Evolutionary conservation across 2,329 filamentous ascomycete species (phyloP), one percentile per base, ranked within the genome.

Genomic region (Venturia nashicola): DNA sequence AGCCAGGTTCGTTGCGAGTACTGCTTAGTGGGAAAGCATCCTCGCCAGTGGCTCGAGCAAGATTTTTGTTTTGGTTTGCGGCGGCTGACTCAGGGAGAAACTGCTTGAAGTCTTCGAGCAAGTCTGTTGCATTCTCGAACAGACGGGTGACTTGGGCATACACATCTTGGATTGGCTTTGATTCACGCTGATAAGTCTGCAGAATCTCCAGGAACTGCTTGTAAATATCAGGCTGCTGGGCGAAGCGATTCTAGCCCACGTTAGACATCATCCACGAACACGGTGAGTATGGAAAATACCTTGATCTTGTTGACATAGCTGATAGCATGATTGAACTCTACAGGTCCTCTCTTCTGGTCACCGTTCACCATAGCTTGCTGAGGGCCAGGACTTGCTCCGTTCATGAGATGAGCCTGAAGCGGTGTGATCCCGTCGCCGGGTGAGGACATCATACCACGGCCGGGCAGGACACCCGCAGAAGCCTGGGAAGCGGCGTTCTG

Each of bases 271-370:
- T 34, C 20, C 16, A 34, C 36, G 14, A 63, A 12, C 16, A 23
- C 27, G 27, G 20, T 36, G 32, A 42, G 18, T 32, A 18, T 51
- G 5, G 57, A 64, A 70, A 83, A 74, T 78, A 94, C 92, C 87
- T 99, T 99, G 71, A 99, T 99, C 78, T 99, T 99, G 74, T 99
- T 99, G 63, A 99, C 94, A 71, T 99, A 99, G 74, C 92, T 97
- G 67, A 99, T 99, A 0, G 94, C 94, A 76, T 99, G 94, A 73
- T 99, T 99, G 76, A 99, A 99, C 72, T 99, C 94, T 20, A 99
- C 94, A 1, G 94, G 94, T 0, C 92, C 93, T 64, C 92, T 86
- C 72, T 94, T 95, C 75, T 95, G 92, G 62, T 79, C 80, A 62
- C 75, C 76, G 64, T 79, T 76, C n/a, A 73, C 74, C 34, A 76